These are phyloP conservation scores for Candolleomyces eurysporus DNA, from an alignment of 768 basidiomycete genomes.

Conservation along the genomic window DNA sequence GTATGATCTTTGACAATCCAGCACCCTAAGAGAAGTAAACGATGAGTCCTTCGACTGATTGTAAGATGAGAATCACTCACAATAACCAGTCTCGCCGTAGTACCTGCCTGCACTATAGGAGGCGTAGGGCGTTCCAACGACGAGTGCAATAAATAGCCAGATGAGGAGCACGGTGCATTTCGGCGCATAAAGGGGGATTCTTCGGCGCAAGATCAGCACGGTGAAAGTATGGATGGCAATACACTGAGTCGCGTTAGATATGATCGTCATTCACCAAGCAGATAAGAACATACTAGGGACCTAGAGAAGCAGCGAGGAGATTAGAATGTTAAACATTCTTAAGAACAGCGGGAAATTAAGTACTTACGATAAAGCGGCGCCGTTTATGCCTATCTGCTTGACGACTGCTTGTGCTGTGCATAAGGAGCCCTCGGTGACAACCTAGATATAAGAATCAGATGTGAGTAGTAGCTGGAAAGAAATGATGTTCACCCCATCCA, in stretches of 20 bases:
- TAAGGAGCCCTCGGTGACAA: too few species aligned
- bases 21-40: constrained; percentile 38
- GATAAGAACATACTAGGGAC: too few species aligned
- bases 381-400: too few species aligned
- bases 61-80: constrained; percentile 21
- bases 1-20: constrained; percentile 41
- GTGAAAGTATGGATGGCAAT: constrained; percentile 51
- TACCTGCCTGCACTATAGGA: constrained; percentile 32
- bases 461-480: too few species aligned
- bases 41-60: not conserved
- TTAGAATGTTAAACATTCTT: too few species aligned
- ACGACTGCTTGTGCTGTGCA: too few species aligned
- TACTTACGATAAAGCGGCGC: too few species aligned
- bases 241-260: constrained; percentile 20
- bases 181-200: constrained; percentile 29
- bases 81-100: constrained; percentile 42
- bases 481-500: too few species aligned
- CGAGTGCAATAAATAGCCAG: constrained; percentile 38
- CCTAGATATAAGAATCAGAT: too few species aligned
- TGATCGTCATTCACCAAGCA: too few species aligned
- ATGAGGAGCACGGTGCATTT: constrained; percentile 32
- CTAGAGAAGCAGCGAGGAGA: too few species aligned
- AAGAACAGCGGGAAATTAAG: too few species aligned
- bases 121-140: constrained; percentile 36
- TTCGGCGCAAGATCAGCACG: constrained; percentile 43